A percentile compares a stretch with the other conserved stretches of the same genome.
phyloP scores from a whole-genome alignment of 1,284 basidiomycete species.

The Ustilago xerochloae region DNA sequence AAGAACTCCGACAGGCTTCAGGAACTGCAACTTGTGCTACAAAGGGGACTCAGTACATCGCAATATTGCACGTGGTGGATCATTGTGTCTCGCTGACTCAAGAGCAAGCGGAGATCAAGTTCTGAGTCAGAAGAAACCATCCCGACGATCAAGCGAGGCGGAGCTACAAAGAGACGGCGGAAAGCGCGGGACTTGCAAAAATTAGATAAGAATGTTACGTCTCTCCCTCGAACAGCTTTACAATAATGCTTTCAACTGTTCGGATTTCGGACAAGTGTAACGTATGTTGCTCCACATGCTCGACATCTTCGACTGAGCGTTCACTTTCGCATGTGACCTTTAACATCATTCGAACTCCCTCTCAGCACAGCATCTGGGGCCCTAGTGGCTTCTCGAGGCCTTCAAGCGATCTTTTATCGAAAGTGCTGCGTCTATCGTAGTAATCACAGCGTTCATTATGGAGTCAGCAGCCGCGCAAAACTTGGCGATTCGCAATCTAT shows the following conservation, averaged over 20 bases:
- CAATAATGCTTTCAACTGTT: too few relatives aligned
- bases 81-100: not conserved
- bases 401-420: not conserved
- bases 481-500: slow-evolving; percentile 50
- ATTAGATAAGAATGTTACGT: too few relatives aligned
- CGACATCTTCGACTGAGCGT: not conserved
- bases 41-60: too few relatives aligned
- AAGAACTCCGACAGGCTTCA: too few relatives aligned
- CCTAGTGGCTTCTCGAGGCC: not conserved
- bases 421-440: not conserved
- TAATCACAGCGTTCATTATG: slow-evolving; percentile 52
- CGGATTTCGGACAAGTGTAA: not conserved
- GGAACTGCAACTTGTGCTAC: too few relatives aligned
- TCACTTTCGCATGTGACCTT: not conserved
- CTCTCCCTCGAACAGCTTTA: too few relatives aligned
- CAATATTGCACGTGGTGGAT: too few relatives aligned
- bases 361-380: not conserved
- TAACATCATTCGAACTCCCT: not conserved
- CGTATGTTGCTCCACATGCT: not conserved
- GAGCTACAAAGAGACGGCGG: too few relatives aligned
- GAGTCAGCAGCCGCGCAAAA: slow-evolving; percentile 56
- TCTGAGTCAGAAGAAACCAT: not conserved
- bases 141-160: too few relatives aligned
- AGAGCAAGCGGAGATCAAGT: not conserved
- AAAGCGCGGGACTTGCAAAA: too few relatives aligned